Evolutionary conservation across 2,329 filamentous ascomycete species (phyloP).

Genomic region (Fusarium mexicanum): DNA sequence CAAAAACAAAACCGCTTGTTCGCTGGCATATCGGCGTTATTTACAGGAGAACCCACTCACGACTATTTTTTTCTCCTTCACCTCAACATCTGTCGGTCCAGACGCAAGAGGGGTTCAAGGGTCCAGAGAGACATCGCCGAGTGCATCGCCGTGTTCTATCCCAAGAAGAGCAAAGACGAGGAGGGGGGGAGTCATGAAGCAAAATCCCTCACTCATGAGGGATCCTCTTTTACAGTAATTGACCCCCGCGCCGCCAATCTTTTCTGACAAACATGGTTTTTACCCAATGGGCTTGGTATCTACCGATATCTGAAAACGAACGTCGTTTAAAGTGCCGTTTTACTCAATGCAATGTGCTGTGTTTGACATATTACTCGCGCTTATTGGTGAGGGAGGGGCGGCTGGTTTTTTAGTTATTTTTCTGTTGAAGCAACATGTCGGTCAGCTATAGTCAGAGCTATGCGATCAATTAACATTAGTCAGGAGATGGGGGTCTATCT

Average conservation of each 20-base stretch:
- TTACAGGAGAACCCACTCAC: conserved; percentile 29
- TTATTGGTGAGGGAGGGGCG: conserved; percentile 30
- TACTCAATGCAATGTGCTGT: conserved; percentile 38
- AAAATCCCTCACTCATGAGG: conserved; percentile 40
- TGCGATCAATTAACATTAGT: conserved; percentile 17
- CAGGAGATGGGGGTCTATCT: conserved; percentile 26
- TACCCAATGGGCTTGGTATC: conserved; percentile 35
- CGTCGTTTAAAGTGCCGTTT: conserved; percentile 27
- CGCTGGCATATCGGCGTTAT: conserved; percentile 37
- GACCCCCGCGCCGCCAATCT: conserved; percentile 27
- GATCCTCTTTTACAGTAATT: conserved; percentile 10
- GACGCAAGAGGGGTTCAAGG: conserved; percentile 34
- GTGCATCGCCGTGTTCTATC: conserved; percentile 37
- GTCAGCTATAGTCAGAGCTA: conserved; percentile 18
- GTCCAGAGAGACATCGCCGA: conserved; percentile 29
- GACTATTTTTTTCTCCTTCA: conserved; percentile 4
- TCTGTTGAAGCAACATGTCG: conserved; percentile 34
- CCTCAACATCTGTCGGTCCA: conserved; percentile 17
- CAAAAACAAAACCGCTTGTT: conserved; percentile 22
- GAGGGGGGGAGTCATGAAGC: conserved; percentile 14
- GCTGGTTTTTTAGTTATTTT: conserved; percentile 22
- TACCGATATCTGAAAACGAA: conserved; percentile 28
- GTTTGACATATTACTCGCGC: conserved; percentile 26
- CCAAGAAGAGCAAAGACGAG: conserved; percentile 34
- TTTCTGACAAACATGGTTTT: conserved; percentile 18